These are phyloP conservation scores for Chrysoporthe deuterocubensis DNA, from an alignment of 2,329 filamentous ascomycete species.

Conservation along the genomic window DNA sequence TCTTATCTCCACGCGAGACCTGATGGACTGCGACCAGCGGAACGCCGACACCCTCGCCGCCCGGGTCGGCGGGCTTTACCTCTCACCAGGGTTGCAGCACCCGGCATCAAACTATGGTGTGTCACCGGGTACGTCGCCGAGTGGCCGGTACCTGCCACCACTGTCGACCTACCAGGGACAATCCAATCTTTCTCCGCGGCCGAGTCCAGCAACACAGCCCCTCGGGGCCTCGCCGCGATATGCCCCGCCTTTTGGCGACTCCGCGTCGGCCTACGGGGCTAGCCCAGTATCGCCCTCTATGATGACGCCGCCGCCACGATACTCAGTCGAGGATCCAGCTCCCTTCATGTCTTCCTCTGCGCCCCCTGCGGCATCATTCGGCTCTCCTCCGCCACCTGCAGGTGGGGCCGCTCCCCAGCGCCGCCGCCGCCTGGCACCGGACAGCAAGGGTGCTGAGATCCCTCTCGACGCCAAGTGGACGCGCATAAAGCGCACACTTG, in stretches of 20 bases:
- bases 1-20: constrained; percentile 58
- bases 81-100: constrained; percentile 39
- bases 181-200: constrained; percentile 28
- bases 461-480: constrained; percentile 63
- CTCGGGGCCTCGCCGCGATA: constrained; percentile 47
- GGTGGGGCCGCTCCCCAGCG: constrained; percentile 31
- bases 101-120: constrained; percentile 40
- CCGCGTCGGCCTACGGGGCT: constrained; percentile 33
- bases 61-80: constrained; percentile 47
- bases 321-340: constrained; percentile 34
- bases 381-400: constrained; percentile 31
- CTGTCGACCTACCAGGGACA: constrained; percentile 40
- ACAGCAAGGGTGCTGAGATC: constrained; percentile 61
- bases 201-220: constrained; percentile 36
- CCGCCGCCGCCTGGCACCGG: constrained; percentile 54
- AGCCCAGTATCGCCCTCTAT: constrained; percentile 27
- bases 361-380: constrained; percentile 24
- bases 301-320: constrained; percentile 39
- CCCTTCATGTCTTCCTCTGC: constrained; percentile 34
- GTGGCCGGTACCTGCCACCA: constrained; percentile 39
- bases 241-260: constrained; percentile 38
- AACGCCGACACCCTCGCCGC: constrained; percentile 45
- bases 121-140: constrained; percentile 42
- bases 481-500: constrained; percentile 56
- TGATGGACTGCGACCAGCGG: constrained; percentile 51